Evolutionary conservation across 495 filamentous ascomycete species (phyloP).

Genomic region (Aspergillus funiculosus): DNA sequence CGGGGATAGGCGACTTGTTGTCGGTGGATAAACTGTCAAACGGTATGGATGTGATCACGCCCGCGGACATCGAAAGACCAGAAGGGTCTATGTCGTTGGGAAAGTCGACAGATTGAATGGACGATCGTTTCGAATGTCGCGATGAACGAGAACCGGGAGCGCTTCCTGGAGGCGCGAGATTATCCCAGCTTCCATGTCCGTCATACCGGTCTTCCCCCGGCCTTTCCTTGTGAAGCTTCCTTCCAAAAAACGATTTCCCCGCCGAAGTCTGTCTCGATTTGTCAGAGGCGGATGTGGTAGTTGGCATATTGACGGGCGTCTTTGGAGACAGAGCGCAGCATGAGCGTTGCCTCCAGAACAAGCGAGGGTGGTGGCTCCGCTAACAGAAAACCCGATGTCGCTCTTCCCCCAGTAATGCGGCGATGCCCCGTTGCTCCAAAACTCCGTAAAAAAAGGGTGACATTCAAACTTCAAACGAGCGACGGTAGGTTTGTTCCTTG

Average conservation of each 20-base stretch:
- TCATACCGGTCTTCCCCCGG: conserved; percentile 53
- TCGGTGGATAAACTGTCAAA: conserved; percentile 72
- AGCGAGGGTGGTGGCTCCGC: conserved; percentile 9
- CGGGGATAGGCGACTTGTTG: conserved; percentile 60
- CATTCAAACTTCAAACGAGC: conserved; percentile 3
- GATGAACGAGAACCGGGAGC: conserved; percentile 67
- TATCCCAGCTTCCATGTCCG: conserved; percentile 47
- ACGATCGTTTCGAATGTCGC: conserved; percentile 72
- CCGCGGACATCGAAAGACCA: conserved; percentile 69
- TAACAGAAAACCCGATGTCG: not conserved
- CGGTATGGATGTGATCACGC: conserved; percentile 82
- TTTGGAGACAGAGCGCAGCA: conserved; percentile 38
- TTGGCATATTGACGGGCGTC: conserved; percentile 45
- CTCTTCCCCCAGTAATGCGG: not conserved
- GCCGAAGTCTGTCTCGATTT: conserved; percentile 78
- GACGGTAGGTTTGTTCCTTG: conserved; percentile 8
- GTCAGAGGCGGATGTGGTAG: conserved; percentile 58
- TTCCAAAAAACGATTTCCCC: conserved; percentile 82
- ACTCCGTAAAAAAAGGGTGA: not conserved
- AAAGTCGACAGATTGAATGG: conserved; percentile 65
- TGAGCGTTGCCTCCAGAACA: conserved; percentile 28
- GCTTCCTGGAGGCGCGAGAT: conserved; percentile 44
- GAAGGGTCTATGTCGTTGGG: conserved; percentile 41
- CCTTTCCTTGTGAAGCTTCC: conserved; percentile 70
- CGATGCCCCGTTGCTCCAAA: conserved; percentile 3